Percentiles rank a stretch among this genome's conserved stretches.
Conservation (phyloP, 2,329 filamentous ascomycete species). For the Sporothrix humicola region DNA sequence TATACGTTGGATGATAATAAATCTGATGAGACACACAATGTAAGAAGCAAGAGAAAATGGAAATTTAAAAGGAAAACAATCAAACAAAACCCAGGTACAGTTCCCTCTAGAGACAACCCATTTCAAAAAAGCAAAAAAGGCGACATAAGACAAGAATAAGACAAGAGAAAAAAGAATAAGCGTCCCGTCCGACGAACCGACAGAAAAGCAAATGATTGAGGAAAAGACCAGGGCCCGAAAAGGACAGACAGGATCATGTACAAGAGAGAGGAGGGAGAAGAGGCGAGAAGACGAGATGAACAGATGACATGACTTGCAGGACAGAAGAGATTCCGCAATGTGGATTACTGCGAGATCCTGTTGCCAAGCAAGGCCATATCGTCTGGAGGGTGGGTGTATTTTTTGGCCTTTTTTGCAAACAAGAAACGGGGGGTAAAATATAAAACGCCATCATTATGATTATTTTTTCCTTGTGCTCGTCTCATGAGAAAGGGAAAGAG, state of each 20-base stretch:
- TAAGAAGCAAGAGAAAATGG: neutral
- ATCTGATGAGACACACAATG: neutral
- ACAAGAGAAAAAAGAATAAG: neutral
- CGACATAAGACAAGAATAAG: slow-evolving; percentile 17
- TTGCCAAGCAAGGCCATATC: neutral
- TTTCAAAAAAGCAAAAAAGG: slow-evolving; percentile 22
- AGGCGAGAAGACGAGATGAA: slow-evolving; percentile 5
- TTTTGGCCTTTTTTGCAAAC: slow-evolving; percentile 23
- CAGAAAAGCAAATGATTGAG: neutral
- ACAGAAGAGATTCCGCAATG: neutral
- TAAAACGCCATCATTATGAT: slow-evolving; percentile 36
- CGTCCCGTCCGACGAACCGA: neutral
- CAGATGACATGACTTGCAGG: neutral
- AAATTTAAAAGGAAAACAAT: neutral
- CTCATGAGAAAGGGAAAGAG: slow-evolving; percentile 9
- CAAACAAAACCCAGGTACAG: neutral
- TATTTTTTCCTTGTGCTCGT: slow-evolving; percentile 33
- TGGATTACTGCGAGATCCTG: neutral
- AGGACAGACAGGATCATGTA: slow-evolving; percentile 23
- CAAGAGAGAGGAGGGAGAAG: neutral
- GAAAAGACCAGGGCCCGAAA: neutral
- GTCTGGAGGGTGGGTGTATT: neutral
- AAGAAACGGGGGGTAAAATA: neutral
- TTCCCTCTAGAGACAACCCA: slow-evolving; percentile 24
- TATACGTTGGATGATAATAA: slow-evolving; percentile 11